These are phyloP conservation scores for Pouteria glomerata DNA, from an alignment of 148 eudicot species.

Conservation along the genomic window DNA sequence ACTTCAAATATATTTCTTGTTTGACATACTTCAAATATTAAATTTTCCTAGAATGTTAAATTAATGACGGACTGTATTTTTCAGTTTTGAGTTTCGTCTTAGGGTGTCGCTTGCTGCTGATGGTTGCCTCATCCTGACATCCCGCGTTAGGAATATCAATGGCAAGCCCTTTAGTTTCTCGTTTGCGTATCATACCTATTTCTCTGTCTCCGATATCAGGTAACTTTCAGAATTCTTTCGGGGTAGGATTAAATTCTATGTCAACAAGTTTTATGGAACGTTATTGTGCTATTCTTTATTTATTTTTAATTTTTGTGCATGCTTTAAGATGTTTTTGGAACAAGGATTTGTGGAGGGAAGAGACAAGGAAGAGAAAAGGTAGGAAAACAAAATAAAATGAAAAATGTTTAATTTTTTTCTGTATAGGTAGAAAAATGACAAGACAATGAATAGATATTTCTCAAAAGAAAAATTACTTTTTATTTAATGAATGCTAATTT, in stretches of 20 bases:
- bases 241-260: neutral
- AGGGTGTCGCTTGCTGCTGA: slow-evolving; percentile 63
- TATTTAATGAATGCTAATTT: no score
- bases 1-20: neutral
- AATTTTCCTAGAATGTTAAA: neutral
- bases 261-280: neutral
- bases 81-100: slow-evolving; percentile 78
- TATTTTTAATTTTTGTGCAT: neutral
- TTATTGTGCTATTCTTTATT: neutral
- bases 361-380: no score
- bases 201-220: slow-evolving; percentile 92
- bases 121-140: slow-evolving; percentile 51
- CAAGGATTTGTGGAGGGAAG: no score
- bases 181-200: slow-evolving; percentile 72
- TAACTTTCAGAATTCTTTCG: slow-evolving; percentile 14
- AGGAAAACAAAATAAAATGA: no score
- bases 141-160: slow-evolving; percentile 70
- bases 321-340: no score
- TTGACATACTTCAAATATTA: neutral
- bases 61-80: slow-evolving; percentile 1
- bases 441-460: no score
- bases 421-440: no score
- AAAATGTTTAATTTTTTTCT: no score
- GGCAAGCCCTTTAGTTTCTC: slow-evolving; percentile 87
- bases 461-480: no score